Base-by-base conservation (phyloP, 345 rosid genomes). In the Bruguiera gymnorhiza region DNA sequence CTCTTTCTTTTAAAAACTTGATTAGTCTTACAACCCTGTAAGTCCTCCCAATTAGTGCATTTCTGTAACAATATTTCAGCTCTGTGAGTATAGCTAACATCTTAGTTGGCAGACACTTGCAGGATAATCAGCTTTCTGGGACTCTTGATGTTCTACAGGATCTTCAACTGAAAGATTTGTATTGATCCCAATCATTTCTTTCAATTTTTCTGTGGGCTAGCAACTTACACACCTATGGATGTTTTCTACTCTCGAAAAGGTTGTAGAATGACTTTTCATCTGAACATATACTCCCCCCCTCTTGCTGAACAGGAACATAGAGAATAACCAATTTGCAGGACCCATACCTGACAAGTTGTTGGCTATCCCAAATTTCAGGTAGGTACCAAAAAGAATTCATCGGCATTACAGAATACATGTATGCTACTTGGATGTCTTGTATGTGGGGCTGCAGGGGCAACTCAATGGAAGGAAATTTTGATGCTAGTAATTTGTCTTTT, bases 41-140 rank as follows among this genome's bases (percentile, higher is more conserved):
- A 80, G 97, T 81, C 48, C 67, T 53, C 58, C 16, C 46, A 1
- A 3, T 54, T 4, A 54, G 34, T 29, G 70, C 61, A 13, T 51
- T 29, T 68, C 15, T 6, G 1, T 48, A 39, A 32, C 29, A 6
- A 19, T 60, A 27, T 62, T 56, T 65, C 55, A 61, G 63, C 62
- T 36, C 61, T 5, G 27, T 1, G 30, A 31, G 8, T 73, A 46
- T 68, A 73, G 73, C 84, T 84, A 73, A 84, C 78, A 72, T 60
- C 70, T 80, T 20, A 53, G 66, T 76, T 74, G 71, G 74, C 95
- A 96, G 99, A 66, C 96, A 50, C 76, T 81, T 92, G 87, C 98
- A 96, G 89, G 79, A 78, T 76, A 96, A 96, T 83, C 89, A 84
- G 68, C 73, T 96, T 59, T 90, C 99, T 5, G 99, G 99, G 70